These are phyloP conservation scores for Pythium insidiosum DNA, from an alignment of 352 stramenopile genomes.

Conservation along the genomic window DNA sequence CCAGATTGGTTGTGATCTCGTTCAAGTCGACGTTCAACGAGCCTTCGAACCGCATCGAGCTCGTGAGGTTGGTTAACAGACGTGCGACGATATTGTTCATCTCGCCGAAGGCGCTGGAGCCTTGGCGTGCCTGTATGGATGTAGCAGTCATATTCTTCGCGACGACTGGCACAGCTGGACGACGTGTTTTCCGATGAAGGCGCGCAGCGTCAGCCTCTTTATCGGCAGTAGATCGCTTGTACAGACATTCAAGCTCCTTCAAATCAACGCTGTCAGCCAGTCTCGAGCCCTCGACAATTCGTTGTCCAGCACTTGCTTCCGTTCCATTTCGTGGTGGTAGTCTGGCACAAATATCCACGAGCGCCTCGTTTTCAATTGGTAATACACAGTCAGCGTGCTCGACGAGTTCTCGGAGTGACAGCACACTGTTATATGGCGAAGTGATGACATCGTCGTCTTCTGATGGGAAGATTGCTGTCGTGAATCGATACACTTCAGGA, in stretches of 20 bases:
- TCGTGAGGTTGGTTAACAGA: constrained; percentile 97
- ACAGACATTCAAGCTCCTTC: constrained; percentile 36
- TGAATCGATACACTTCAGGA: constrained; percentile 80
- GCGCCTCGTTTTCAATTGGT: constrained; percentile 87
- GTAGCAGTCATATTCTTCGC: constrained; percentile 18
- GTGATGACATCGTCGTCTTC: constrained; percentile 91
- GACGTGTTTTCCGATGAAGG: neutral
- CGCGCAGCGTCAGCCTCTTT: no score
- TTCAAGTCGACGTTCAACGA: constrained; percentile 98
- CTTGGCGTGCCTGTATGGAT: constrained; percentile 7
- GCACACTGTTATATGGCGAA: constrained; percentile 90
- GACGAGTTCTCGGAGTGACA: constrained; percentile 72
- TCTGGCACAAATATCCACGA: constrained; percentile 61
- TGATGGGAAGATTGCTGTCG: constrained; percentile 71
- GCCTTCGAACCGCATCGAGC: constrained; percentile 97
- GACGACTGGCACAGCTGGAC: constrained; percentile 2
- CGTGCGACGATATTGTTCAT: constrained; percentile 98
- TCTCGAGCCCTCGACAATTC: constrained; percentile 18
- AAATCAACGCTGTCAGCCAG: constrained; percentile 41
- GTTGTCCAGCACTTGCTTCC: neutral
- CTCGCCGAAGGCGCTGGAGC: constrained; percentile 91
- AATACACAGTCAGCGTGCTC: constrained; percentile 88
- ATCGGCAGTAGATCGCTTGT: constrained; percentile 10
- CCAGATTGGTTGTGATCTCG: constrained; percentile 99
- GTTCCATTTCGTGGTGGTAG: constrained; percentile 13